These are phyloP conservation scores for Leptographium galeiforme DNA, from an alignment of 2,329 filamentous ascomycete species.

Conservation along the genomic window DNA sequence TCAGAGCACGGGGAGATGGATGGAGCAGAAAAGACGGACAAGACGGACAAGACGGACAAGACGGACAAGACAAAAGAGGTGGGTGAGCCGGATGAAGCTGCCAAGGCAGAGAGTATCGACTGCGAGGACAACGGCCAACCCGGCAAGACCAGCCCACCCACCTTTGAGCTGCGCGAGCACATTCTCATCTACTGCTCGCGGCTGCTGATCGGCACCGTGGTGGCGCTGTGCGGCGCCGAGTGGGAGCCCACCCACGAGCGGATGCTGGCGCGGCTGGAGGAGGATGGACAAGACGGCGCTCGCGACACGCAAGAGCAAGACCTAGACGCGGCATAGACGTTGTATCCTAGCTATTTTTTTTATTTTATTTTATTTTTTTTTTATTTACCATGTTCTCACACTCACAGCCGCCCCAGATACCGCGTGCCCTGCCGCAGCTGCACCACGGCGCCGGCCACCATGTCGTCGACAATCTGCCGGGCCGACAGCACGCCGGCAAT, in stretches of 20 bases:
- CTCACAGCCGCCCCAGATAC: conserved; percentile 40
- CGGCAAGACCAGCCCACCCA: not conserved
- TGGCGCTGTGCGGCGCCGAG: conserved; percentile 34
- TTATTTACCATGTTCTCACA: too few species aligned
- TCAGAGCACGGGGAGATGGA: not conserved
- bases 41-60: not conserved
- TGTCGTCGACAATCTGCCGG: conserved; percentile 72
- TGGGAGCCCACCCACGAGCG: conserved; percentile 37
- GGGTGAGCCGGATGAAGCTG: conserved; percentile 11
- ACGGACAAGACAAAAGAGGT: too few species aligned
- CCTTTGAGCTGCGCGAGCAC: conserved; percentile 31
- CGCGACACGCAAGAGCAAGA: not conserved
- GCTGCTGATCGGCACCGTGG: conserved; percentile 34
- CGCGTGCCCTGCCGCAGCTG: conserved; percentile 48
- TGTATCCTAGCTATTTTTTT: not conserved
- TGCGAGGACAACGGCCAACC: conserved; percentile 10
- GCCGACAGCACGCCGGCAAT: conserved; percentile 71
- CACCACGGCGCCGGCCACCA: conserved; percentile 64
- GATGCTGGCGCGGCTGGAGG: conserved; percentile 24
- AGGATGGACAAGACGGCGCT: not conserved
- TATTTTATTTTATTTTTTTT: not conserved
- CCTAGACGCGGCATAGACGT: not conserved
- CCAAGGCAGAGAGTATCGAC: conserved; percentile 4
- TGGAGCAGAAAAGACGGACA: not conserved
- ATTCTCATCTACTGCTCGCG: conserved; percentile 36